Percentiles rank a stretch among this genome's conserved stretches.
Evolutionary conservation across 495 filamentous ascomycete genomes (phyloP).

Genomic region (Hypoxylon cercidicola): DNA sequence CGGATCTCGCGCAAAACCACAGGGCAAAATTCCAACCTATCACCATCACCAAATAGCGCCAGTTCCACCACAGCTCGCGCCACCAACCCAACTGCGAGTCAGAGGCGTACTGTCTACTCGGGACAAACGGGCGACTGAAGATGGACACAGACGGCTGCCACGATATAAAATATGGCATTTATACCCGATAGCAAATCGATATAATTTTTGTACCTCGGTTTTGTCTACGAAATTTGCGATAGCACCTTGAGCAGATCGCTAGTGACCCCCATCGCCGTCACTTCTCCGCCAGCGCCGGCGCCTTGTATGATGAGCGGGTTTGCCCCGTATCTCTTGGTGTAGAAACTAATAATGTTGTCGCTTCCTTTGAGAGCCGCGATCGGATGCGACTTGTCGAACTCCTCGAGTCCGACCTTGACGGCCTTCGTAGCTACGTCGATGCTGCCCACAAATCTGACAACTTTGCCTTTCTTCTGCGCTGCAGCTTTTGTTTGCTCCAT

Average conservation of each 20-base stretch:
- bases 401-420: slow-evolving; percentile 90
- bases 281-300: slow-evolving; percentile 91
- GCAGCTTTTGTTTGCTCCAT: slow-evolving; percentile 84
- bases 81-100: slow-evolving; percentile 14
- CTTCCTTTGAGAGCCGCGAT: slow-evolving; percentile 95
- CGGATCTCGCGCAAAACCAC: slow-evolving; percentile 19
- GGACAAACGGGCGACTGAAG: slow-evolving; percentile 21
- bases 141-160: slow-evolving; percentile 3
- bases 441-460: slow-evolving; percentile 94
- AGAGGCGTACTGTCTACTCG: slow-evolving; percentile 25
- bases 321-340: slow-evolving; percentile 89
- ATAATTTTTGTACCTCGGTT: slow-evolving; percentile 29
- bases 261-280: slow-evolving; percentile 96
- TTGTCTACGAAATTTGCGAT: slow-evolving; percentile 49
- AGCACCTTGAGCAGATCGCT: slow-evolving; percentile 89
- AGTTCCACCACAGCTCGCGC: slow-evolving; percentile 31
- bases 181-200: too few species aligned
- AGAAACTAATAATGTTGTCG: slow-evolving; percentile 98
- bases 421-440: slow-evolving; percentile 79
- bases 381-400: slow-evolving; percentile 81
- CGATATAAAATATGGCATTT: slow-evolving; percentile 18
- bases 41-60: slow-evolving; percentile 10
- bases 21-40: slow-evolving; percentile 7
- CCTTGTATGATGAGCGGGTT: slow-evolving; percentile 95
- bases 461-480: slow-evolving; percentile 85